phyloP scores from a whole-genome alignment of 2,329 filamentous ascomycete species.

The Fonsecaea monophora region DNA sequence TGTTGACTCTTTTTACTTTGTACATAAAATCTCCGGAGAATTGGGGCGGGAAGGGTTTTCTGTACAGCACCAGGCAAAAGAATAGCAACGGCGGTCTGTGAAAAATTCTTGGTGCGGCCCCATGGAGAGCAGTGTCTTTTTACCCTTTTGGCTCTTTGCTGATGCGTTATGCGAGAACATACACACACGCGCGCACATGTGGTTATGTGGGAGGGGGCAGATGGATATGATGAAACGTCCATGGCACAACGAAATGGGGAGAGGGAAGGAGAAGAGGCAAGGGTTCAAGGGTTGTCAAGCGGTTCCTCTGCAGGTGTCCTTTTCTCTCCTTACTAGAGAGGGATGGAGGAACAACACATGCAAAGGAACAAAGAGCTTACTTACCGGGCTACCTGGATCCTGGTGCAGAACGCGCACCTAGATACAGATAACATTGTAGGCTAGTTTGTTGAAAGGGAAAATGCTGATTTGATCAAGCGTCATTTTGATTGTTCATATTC shows the following conservation, averaged over 20 bases:
- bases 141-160: slow-evolving; percentile 5
- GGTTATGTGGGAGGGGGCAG: slow-evolving; percentile 16
- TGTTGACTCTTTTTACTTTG: slow-evolving; percentile 25
- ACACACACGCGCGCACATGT: slow-evolving; percentile 17
- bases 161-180: slow-evolving; percentile 33
- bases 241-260: neutral
- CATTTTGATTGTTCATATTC: too few relatives aligned
- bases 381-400: neutral
- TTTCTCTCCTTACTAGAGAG: neutral
- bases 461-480: neutral
- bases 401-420: neutral
- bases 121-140: slow-evolving; percentile 18
- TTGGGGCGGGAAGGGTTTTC: slow-evolving; percentile 13
- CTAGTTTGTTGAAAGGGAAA: neutral
- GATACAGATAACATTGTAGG: neutral
- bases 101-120: slow-evolving; percentile 18
- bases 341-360: neutral
- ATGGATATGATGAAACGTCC: slow-evolving; percentile 16
- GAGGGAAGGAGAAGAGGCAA: neutral
- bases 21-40: slow-evolving; percentile 33
- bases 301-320: neutral
- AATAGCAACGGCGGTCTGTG: slow-evolving; percentile 21
- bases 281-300: neutral
- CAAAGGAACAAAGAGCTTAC: neutral
- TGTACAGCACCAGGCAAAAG: slow-evolving; percentile 37